Conservation (phyloP, 2,329 filamentous ascomycete species). For the Colletotrichum sp. region DNA sequence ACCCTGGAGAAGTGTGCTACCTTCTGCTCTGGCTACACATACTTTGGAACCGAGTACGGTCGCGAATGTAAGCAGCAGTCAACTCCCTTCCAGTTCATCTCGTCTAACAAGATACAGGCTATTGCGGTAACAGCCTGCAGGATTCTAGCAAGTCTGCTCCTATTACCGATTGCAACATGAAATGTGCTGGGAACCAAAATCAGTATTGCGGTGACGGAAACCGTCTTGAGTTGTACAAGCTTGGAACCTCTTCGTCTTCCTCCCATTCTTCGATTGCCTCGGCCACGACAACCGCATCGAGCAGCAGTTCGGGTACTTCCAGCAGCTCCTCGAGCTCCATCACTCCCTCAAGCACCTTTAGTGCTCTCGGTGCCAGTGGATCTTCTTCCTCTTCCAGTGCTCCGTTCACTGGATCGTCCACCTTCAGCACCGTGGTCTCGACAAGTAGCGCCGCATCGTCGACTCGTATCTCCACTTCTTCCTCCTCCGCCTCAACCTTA, state of each 20-base stretch:
- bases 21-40: constrained; percentile 38
- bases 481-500: not conserved
- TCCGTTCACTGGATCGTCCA: constrained; percentile 17
- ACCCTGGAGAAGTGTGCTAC: constrained; percentile 42
- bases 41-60: constrained; percentile 42
- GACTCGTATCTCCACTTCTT: not conserved
- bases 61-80: constrained; percentile 34
- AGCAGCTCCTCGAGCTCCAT: not conserved
- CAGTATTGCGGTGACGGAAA: constrained; percentile 43
- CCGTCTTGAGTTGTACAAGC: constrained; percentile 40
- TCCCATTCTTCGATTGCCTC: not conserved
- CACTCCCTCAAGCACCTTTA: not conserved
- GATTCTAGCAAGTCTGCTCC: constrained; percentile 34
- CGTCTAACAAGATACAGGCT: constrained; percentile 27
- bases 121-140: constrained; percentile 41
- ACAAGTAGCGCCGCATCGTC: not conserved
- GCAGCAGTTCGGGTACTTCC: not conserved
- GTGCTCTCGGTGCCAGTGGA: not conserved
- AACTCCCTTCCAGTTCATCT: not conserved
- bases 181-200: constrained; percentile 36
- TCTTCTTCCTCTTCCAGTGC: not conserved
- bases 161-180: constrained; percentile 40
- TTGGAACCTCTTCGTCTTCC: constrained; percentile 19
- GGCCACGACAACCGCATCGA: not conserved
- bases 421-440: not conserved